phyloP scores from a whole-genome alignment of 495 filamentous ascomycete species.

The Letharia columbiana region DNA sequence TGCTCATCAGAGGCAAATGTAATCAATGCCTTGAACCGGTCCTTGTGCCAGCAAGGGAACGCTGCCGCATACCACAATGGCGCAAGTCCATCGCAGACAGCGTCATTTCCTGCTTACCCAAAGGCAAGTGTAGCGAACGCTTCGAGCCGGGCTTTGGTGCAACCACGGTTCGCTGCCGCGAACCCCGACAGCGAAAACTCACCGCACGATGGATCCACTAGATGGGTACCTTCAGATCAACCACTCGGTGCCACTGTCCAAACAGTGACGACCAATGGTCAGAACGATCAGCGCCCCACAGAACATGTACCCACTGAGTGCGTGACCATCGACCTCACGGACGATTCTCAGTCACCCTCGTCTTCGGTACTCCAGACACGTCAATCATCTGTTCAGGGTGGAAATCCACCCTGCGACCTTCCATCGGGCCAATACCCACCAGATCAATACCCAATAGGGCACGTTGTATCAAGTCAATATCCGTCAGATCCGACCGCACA shows the following conservation, averaged over 20 bases:
- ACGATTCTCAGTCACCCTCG: background rate
- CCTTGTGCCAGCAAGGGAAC: background rate
- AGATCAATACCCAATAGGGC: background rate
- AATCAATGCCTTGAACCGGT: background rate
- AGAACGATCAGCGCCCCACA: background rate
- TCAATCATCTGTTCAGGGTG: background rate
- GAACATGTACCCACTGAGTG: background rate
- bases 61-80: background rate
- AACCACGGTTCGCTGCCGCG: background rate
- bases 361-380: background rate
- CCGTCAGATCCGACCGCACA: background rate
- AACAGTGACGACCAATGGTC: background rate
- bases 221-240: background rate
- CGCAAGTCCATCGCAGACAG: background rate
- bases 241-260: background rate
- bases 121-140: background rate
- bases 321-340: conserved; percentile 3
- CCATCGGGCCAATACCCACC: background rate
- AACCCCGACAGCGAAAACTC: background rate
- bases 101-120: background rate
- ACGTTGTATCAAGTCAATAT: background rate
- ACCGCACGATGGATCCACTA: background rate
- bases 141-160: background rate
- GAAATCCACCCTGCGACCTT: background rate
- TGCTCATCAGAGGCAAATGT: background rate